phyloP scores from a whole-genome alignment of 192 early-diverging fungal species.

The Podila horticola region DNA sequence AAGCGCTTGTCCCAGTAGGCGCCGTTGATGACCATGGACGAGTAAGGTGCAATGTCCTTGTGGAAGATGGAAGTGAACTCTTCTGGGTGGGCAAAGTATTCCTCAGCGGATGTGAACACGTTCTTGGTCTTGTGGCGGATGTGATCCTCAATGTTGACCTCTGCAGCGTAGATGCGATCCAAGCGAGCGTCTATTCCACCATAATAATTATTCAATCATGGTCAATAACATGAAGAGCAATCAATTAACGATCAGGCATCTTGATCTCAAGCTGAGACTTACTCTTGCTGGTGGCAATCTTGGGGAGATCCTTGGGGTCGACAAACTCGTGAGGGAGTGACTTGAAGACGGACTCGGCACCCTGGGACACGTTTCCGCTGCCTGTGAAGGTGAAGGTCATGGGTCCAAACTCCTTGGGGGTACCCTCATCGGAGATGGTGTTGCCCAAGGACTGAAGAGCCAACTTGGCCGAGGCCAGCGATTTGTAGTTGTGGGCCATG shows the following conservation, averaged over 20 bases:
- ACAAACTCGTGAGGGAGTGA: slow-evolving; percentile 93
- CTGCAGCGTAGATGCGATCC: slow-evolving; percentile 83
- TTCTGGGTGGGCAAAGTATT: slow-evolving; percentile 82
- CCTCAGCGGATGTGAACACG: slow-evolving; percentile 61
- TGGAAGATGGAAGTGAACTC: slow-evolving; percentile 45
- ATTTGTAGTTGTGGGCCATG: slow-evolving; percentile 80
- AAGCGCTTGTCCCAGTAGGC: slow-evolving; percentile 92
- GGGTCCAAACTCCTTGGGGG: slow-evolving; percentile 89
- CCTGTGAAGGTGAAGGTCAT: slow-evolving; percentile 94
- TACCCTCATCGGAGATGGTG: slow-evolving; percentile 86
- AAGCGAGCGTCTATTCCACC: slow-evolving; percentile 63
- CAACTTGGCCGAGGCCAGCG: slow-evolving; percentile 67
- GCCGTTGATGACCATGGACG: slow-evolving; percentile 89
- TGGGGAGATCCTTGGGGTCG: slow-evolving; percentile 71
- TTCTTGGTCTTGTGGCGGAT: slow-evolving; percentile 78
- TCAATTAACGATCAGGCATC: neutral
- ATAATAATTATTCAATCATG: neutral
- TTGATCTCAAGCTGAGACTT: slow-evolving; percentile 43
- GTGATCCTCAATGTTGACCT: slow-evolving; percentile 85
- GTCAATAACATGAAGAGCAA: neutral
- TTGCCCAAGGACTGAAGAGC: slow-evolving; percentile 75
- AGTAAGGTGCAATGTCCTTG: slow-evolving; percentile 88
- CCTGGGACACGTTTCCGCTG: slow-evolving; percentile 90
- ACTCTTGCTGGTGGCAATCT: slow-evolving; percentile 66
- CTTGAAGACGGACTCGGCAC: slow-evolving; percentile 92